phyloP scores from a whole-genome alignment of 2,329 filamentous ascomycete species.

The Lachnellula arida region DNA sequence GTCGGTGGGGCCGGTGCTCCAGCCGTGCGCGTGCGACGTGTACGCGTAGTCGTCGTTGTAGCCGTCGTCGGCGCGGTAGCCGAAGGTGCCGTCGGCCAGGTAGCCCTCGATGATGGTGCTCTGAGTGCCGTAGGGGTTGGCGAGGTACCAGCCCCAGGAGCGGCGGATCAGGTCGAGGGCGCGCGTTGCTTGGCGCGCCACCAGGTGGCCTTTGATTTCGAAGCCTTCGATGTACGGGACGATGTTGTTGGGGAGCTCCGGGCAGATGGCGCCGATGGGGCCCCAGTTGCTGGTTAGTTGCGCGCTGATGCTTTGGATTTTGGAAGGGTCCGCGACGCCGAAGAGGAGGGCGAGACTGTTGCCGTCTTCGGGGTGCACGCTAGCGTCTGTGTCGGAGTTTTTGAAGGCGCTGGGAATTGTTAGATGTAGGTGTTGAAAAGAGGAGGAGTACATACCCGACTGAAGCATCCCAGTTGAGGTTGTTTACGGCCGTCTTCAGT shows the following conservation, averaged over 20 bases:
- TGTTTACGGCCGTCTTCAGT: slow-evolving; percentile 21
- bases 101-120: slow-evolving; percentile 58
- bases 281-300: slow-evolving; percentile 40
- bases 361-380: slow-evolving; percentile 55
- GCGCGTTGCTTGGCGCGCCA: slow-evolving; percentile 42
- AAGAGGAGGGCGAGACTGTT: slow-evolving; percentile 49
- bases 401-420: slow-evolving; percentile 23
- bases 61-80: slow-evolving; percentile 48
- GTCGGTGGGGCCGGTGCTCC: slow-evolving; percentile 44
- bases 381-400: slow-evolving; percentile 43
- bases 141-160: slow-evolving; percentile 57
- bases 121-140: slow-evolving; percentile 52
- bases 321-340: slow-evolving; percentile 14
- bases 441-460: slow-evolving; percentile 17
- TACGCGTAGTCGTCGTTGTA: slow-evolving; percentile 44
- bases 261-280: slow-evolving; percentile 49
- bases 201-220: slow-evolving; percentile 54
- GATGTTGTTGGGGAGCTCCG: slow-evolving; percentile 53
- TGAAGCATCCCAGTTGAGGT: slow-evolving; percentile 17
- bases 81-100: slow-evolving; percentile 50
- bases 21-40: slow-evolving; percentile 47
- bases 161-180: slow-evolving; percentile 52
- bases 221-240: slow-evolving; percentile 55
- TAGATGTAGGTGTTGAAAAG: slow-evolving; percentile 12
- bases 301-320: slow-evolving; percentile 36